These are phyloP conservation scores for Trichopus zeylanicus DNA, from an alignment of 116 monocot species.

Conservation along the genomic window DNA sequence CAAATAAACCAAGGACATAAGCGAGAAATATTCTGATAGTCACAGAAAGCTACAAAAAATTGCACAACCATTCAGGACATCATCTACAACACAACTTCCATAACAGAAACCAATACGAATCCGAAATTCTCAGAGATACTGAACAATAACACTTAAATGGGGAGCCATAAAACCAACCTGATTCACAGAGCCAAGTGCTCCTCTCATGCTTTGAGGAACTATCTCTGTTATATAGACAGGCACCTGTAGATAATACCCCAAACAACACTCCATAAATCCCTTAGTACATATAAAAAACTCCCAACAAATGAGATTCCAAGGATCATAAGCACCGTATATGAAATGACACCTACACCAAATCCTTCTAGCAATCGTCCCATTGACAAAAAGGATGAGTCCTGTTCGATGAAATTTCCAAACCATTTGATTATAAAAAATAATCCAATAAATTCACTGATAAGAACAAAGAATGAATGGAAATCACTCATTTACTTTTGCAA, in stretches of 20 bases:
- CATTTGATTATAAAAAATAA: neutral
- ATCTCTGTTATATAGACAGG: slow-evolving; percentile 99
- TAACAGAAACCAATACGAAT: too few species aligned
- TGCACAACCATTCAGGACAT: neutral
- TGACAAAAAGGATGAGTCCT: slow-evolving; percentile 89
- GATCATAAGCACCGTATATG: slow-evolving; percentile 78
- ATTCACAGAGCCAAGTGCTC: slow-evolving; percentile 84
- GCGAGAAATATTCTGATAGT: slow-evolving; percentile 79
- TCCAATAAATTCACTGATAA: too few species aligned
- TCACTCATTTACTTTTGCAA: slow-evolving; percentile 58
- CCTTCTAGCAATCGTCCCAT: slow-evolving; percentile 92
- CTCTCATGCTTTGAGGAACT: slow-evolving; percentile 83
- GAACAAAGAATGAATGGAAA: neutral
- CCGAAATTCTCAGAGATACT: too few species aligned
- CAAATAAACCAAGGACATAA: slow-evolving; percentile 79
- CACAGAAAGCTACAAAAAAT: slow-evolving; percentile 67
- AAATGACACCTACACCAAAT: slow-evolving; percentile 90
- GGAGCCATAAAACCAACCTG: slow-evolving; percentile 50
- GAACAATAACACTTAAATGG: neutral
- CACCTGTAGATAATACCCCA: slow-evolving; percentile 37
- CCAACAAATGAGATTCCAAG: too few species aligned
- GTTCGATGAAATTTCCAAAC: neutral
- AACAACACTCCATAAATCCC: neutral
- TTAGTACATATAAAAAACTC: too few species aligned
- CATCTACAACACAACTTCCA: neutral